A percentile compares a stretch with the other conserved stretches of the same genome.
phyloP scores from a whole-genome alignment of 176 grass and related monocot species.

The Eragrostis nindensis region DNA sequence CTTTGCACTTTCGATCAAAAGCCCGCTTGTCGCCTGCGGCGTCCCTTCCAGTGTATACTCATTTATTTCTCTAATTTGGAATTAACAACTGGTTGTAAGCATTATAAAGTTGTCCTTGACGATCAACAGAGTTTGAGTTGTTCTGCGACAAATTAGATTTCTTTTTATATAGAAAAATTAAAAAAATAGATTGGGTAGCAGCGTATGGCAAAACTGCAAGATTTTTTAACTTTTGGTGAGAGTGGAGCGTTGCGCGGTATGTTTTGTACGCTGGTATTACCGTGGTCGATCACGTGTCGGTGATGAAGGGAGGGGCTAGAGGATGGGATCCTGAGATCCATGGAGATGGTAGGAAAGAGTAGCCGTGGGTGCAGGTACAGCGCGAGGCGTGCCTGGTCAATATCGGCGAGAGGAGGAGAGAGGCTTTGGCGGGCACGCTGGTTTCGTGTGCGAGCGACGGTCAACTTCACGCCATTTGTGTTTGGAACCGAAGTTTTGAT shows the following conservation, averaged over 20 bases:
- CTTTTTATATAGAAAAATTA: too few species aligned
- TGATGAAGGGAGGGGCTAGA: neutral
- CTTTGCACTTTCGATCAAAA: neutral
- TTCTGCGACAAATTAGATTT: too few species aligned
- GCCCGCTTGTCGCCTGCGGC: too few species aligned
- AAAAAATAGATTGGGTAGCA: too few species aligned
- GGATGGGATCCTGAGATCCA: neutral
- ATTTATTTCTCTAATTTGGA: neutral
- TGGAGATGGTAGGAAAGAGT: conserved; percentile 4
- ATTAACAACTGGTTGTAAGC: neutral
- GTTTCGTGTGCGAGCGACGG: conserved; percentile 28
- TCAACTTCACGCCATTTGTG: conserved; percentile 53
- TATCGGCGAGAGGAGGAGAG: neutral
- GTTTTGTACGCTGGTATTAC: too few species aligned
- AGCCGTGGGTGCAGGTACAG: conserved; percentile 5
- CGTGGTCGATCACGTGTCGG: too few species aligned
- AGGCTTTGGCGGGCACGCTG: conserved; percentile 24
- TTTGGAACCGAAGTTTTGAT: neutral
- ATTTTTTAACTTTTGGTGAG: too few species aligned
- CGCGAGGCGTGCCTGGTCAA: conserved; percentile 16
- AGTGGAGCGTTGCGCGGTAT: too few species aligned
- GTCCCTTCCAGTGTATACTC: neutral
- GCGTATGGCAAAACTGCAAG: too few species aligned
- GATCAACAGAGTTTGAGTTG: too few species aligned
- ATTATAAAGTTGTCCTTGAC: neutral